These are phyloP conservation scores for Lentinula edodes DNA, from an alignment of 768 basidiomycete species.

Conservation along the genomic window DNA sequence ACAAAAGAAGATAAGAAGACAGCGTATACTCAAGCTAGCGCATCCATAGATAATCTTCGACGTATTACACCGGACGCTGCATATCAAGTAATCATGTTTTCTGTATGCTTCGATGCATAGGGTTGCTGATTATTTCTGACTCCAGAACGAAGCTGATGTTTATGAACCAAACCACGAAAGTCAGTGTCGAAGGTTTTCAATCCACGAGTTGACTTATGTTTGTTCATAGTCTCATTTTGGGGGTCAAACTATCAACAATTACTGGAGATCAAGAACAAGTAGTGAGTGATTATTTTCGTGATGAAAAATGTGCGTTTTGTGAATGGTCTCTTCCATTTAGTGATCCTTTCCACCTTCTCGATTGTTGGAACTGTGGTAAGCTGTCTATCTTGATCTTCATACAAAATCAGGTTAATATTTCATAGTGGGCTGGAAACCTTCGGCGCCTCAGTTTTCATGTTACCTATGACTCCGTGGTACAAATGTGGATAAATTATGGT, in stretches of 20 bases:
- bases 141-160: slow-evolving; percentile 24
- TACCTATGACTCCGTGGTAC: slow-evolving; percentile 1
- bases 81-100: slow-evolving; percentile 28
- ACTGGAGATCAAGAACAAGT: slow-evolving; percentile 21
- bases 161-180: slow-evolving; percentile 23
- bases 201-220: neutral
- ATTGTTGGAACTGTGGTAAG: slow-evolving; percentile 23
- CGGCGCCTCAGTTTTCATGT: slow-evolving; percentile 8
- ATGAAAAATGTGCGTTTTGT: neutral
- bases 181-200: neutral
- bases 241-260: slow-evolving; percentile 19
- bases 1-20: slow-evolving; percentile 28
- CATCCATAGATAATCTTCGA: slow-evolving; percentile 34
- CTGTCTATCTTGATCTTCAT: neutral
- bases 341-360: slow-evolving; percentile 19
- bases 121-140: neutral
- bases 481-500: too few species aligned
- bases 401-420: neutral
- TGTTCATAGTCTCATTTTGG: slow-evolving; percentile 18
- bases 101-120: neutral
- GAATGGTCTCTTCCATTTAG: slow-evolving; percentile 3
- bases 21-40: slow-evolving; percentile 27
- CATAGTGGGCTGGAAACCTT: slow-evolving; percentile 8
- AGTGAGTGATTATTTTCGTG: slow-evolving; percentile 12
- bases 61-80: slow-evolving; percentile 39